phyloP scores from a whole-genome alignment of 2,329 filamentous ascomycete genomes.

The Hymenoscyphus fructigenus region DNA sequence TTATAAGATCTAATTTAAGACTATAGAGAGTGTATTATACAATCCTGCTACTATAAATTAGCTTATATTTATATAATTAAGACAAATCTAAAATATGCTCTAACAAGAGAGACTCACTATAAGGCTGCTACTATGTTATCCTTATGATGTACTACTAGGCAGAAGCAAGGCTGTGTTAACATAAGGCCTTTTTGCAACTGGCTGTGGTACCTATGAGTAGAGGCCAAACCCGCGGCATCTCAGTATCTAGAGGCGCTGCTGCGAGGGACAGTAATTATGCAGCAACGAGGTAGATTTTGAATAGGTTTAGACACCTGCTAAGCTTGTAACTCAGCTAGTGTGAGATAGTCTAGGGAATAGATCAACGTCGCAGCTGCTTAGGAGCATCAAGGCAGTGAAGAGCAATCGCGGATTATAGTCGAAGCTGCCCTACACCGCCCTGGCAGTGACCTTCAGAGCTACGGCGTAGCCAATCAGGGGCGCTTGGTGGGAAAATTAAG shows the following conservation, averaged over 20 bases:
- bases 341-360: constrained; percentile 12
- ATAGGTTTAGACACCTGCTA: constrained; percentile 14
- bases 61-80: too few relatives aligned
- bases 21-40: too few relatives aligned
- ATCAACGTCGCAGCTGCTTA: constrained; percentile 12
- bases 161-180: background rate
- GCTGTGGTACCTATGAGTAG: background rate
- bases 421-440: constrained; percentile 23
- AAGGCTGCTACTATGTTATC: background rate
- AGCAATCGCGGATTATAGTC: constrained; percentile 20
- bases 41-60: too few relatives aligned
- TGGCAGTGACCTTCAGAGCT: constrained; percentile 22
- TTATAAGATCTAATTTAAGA: constrained; percentile 9
- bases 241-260: constrained; percentile 9
- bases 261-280: constrained; percentile 19
- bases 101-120: background rate
- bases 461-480: constrained; percentile 20
- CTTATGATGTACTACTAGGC: background rate
- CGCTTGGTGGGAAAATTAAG: too few relatives aligned
- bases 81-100: too few relatives aligned
- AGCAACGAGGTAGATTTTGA: constrained; percentile 22
- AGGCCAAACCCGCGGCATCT: constrained; percentile 5
- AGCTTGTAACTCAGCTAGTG: constrained; percentile 25
- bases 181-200: constrained; percentile 2
- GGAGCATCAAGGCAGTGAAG: constrained; percentile 18